phyloP scores from a whole-genome alignment of 2,329 filamentous ascomycete genomes.

The Aspergillus quadricinctus region DNA sequence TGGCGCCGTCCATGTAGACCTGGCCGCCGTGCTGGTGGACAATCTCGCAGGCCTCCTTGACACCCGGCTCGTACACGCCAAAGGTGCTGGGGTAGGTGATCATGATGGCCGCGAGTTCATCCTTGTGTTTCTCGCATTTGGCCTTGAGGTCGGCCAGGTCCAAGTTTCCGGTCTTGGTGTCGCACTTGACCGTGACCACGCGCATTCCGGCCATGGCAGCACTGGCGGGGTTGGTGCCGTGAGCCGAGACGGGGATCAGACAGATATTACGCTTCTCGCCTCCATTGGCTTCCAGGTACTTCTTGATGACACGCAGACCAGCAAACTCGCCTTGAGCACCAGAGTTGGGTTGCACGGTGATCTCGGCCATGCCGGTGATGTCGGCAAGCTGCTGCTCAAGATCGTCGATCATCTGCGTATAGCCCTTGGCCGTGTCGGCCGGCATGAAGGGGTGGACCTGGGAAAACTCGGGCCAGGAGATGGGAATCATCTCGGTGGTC shows the following conservation, averaged over 20 bases:
- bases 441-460: constrained; percentile 79
- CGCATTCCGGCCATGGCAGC: constrained; percentile 95
- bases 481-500: constrained; percentile 85
- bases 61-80: constrained; percentile 86
- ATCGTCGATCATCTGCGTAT: constrained; percentile 64
- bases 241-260: constrained; percentile 88
- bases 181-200: constrained; percentile 88
- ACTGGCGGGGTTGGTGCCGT: constrained; percentile 93
- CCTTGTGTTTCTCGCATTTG: constrained; percentile 83
- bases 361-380: constrained; percentile 86
- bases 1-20: constrained; percentile 98
- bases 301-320: constrained; percentile 80
- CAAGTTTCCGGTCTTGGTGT: constrained; percentile 79
- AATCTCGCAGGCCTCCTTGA: constrained; percentile 78
- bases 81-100: constrained; percentile 94
- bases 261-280: constrained; percentile 75
- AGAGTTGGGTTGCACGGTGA: constrained; percentile 90
- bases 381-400: constrained; percentile 71
- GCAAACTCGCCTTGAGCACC: constrained; percentile 94
- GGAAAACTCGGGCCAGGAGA: constrained; percentile 71
- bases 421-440: constrained; percentile 60
- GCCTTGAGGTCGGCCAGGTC: constrained; percentile 79
- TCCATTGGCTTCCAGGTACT: constrained; percentile 68
- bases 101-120: constrained; percentile 89
- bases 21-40: constrained; percentile 86